phyloP scores from a whole-genome alignment of 345 rosid genomes.

The Combretum micranthum region DNA sequence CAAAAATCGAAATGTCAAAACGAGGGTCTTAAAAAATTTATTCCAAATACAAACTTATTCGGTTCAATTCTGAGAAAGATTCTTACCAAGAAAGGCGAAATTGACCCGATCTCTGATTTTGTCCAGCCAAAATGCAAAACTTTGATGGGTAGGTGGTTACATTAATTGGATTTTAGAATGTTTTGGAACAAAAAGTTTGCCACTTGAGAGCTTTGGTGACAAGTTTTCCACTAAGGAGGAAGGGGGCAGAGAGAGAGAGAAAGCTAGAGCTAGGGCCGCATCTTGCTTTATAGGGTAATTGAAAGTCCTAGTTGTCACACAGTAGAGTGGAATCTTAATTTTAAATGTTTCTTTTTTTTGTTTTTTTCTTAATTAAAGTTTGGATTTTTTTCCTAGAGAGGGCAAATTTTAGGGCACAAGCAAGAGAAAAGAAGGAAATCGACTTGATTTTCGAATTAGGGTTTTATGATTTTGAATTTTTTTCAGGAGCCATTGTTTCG shows the following conservation, averaged over 20 bases:
- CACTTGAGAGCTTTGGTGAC: slow-evolving; percentile 8
- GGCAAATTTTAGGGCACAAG: slow-evolving; percentile 5
- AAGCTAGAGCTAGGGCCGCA: no score
- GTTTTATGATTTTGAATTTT: no score
- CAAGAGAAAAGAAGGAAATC: background rate
- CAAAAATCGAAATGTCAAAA: slow-evolving; percentile 13
- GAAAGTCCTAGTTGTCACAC: background rate
- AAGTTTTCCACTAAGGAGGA: slow-evolving; percentile 3
- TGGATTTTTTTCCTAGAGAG: background rate
- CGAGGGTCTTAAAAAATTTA: background rate
- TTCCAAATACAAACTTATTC: background rate
- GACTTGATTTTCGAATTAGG: no score
- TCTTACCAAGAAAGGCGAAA: slow-evolving; percentile 12
- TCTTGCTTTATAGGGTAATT: background rate
- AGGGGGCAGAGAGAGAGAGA: background rate
- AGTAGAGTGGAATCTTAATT: background rate
- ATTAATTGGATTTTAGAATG: background rate
- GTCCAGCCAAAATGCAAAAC: slow-evolving; percentile 1
- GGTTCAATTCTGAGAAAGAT: background rate
- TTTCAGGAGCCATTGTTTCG: no score
- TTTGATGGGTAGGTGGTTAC: background rate
- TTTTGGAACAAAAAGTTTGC: slow-evolving; percentile 2
- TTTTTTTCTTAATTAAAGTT: no score
- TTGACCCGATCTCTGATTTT: slow-evolving; percentile 2
- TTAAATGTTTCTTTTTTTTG: no score